These are phyloP conservation scores for Pythium monospermum DNA, from an alignment of 352 stramenopile genomes.

Conservation along the genomic window DNA sequence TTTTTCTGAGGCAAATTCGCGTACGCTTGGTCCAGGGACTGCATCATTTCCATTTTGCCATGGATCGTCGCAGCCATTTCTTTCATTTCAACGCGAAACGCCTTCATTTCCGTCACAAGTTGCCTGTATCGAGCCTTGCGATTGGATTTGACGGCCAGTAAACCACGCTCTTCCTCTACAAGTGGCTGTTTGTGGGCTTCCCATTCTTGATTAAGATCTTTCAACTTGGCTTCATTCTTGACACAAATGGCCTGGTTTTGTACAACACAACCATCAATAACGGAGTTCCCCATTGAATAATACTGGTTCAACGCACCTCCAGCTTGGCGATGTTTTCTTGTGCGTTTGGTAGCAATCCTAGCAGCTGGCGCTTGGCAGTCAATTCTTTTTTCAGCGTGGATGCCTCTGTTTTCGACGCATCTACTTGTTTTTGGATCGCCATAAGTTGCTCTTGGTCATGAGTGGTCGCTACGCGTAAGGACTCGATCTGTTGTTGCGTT, in stretches of 20 bases:
- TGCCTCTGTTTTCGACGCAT: slow-evolving; percentile 26
- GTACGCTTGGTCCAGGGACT: slow-evolving; percentile 51
- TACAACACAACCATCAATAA: not conserved
- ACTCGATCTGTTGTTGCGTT: slow-evolving; percentile 13
- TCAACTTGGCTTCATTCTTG: slow-evolving; percentile 45
- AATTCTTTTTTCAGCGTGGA: slow-evolving; percentile 45
- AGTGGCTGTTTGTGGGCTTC: slow-evolving; percentile 40
- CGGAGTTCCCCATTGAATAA: no score
- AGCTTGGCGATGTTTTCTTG: slow-evolving; percentile 66
- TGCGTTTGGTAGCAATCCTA: slow-evolving; percentile 61
- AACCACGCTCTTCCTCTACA: slow-evolving; percentile 35
- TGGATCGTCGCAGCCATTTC: slow-evolving; percentile 57
- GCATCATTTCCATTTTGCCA: slow-evolving; percentile 58
- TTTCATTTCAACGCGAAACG: slow-evolving; percentile 57
- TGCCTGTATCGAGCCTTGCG: slow-evolving; percentile 49
- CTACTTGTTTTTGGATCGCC: slow-evolving; percentile 9
- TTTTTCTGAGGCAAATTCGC: slow-evolving; percentile 41
- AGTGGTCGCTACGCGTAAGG: slow-evolving; percentile 6
- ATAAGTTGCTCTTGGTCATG: slow-evolving; percentile 11
- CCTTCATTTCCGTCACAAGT: slow-evolving; percentile 66
- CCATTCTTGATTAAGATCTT: slow-evolving; percentile 48
- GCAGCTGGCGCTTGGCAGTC: slow-evolving; percentile 41
- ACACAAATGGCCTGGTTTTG: slow-evolving; percentile 36
- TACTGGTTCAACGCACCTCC: no score
- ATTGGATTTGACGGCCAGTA: slow-evolving; percentile 40